A percentile compares a stretch with the other conserved stretches of the same genome.
These are phyloP conservation scores for Hemileccinum impolitum DNA, from an alignment of 768 basidiomycete genomes.

Conservation along the genomic window DNA sequence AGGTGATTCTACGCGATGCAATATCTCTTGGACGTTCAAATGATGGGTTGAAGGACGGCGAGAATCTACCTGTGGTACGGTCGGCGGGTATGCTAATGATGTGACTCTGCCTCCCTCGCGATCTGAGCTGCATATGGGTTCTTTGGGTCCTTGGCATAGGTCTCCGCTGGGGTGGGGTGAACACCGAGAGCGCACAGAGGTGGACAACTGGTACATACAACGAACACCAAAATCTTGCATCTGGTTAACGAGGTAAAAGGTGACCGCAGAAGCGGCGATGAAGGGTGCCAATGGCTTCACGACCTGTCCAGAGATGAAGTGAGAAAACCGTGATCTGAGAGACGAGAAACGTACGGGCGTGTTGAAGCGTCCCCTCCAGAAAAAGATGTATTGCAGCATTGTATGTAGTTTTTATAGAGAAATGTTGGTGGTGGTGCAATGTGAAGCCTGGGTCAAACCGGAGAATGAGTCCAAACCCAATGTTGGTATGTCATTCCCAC, in stretches of 20 bases:
- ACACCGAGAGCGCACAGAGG: background rate
- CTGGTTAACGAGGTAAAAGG: slow-evolving; percentile 63
- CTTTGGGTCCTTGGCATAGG: slow-evolving; percentile 70
- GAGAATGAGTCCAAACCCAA: slow-evolving; percentile 3
- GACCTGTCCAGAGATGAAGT: slow-evolving; percentile 45
- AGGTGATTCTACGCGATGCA: slow-evolving; percentile 17
- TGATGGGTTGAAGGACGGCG: background rate
- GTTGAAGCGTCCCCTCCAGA: slow-evolving; percentile 28
- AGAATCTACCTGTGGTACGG: slow-evolving; percentile 7
- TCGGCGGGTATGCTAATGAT: slow-evolving; percentile 28
- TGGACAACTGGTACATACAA: slow-evolving; percentile 48
- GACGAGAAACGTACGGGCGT: slow-evolving; percentile 22
- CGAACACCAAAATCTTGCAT: slow-evolving; percentile 67
- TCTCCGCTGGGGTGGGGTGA: slow-evolving; percentile 44
- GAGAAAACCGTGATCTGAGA: slow-evolving; percentile 3
- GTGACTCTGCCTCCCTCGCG: slow-evolving; percentile 57
- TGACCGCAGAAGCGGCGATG: slow-evolving; percentile 60
- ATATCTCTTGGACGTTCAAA: slow-evolving; percentile 4
- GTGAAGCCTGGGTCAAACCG: slow-evolving; percentile 20
- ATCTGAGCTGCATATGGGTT: slow-evolving; percentile 82
- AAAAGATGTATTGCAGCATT: slow-evolving; percentile 25
- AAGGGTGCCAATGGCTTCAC: slow-evolving; percentile 78
- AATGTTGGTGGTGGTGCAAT: background rate
- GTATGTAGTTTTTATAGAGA: slow-evolving; percentile 8
- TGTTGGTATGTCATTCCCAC: slow-evolving; percentile 22